phyloP scores from a whole-genome alignment of 164 flowering plant species.

The Akebia trifoliata region DNA sequence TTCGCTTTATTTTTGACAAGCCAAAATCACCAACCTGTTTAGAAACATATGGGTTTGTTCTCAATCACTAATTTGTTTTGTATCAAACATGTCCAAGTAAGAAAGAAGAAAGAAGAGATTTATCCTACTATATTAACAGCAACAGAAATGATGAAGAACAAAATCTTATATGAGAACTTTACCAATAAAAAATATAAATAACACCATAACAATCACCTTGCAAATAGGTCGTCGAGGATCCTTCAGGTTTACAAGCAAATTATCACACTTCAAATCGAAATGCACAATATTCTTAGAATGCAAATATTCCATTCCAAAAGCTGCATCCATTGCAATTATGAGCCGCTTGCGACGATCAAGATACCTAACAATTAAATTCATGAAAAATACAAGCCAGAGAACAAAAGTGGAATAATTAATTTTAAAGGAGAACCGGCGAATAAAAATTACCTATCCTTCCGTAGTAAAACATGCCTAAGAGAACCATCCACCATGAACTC shows the following conservation, averaged over 20 bases:
- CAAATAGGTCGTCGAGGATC: slow-evolving; percentile 86
- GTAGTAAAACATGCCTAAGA: slow-evolving; percentile 82
- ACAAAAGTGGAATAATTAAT: not conserved
- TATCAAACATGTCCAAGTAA: not conserved
- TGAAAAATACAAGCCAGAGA: not conserved
- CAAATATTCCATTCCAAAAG: slow-evolving; percentile 97
- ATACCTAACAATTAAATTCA: slow-evolving; percentile 38
- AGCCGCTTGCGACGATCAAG: slow-evolving; percentile 86
- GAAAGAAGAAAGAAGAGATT: not conserved
- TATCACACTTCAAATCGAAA: slow-evolving; percentile 94
- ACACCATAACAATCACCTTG: slow-evolving; percentile 45
- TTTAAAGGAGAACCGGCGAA: not conserved
- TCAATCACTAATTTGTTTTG: not conserved
- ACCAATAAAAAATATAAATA: not conserved
- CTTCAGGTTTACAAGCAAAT: slow-evolving; percentile 85
- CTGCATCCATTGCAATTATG: slow-evolving; percentile 95
- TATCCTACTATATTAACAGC: not conserved
- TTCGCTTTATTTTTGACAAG: slow-evolving; percentile 87
- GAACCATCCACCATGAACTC: slow-evolving; percentile 99
- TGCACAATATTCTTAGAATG: slow-evolving; percentile 93
- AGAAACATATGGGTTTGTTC: slow-evolving; percentile 3
- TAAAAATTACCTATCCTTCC: slow-evolving; percentile 68
- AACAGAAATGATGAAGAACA: not conserved
- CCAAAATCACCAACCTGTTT: slow-evolving; percentile 97
- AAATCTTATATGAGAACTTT: not conserved